Conservation (phyloP, 1,139 yeast genomes). For the Debaryomycetaceae sp. region DNA sequence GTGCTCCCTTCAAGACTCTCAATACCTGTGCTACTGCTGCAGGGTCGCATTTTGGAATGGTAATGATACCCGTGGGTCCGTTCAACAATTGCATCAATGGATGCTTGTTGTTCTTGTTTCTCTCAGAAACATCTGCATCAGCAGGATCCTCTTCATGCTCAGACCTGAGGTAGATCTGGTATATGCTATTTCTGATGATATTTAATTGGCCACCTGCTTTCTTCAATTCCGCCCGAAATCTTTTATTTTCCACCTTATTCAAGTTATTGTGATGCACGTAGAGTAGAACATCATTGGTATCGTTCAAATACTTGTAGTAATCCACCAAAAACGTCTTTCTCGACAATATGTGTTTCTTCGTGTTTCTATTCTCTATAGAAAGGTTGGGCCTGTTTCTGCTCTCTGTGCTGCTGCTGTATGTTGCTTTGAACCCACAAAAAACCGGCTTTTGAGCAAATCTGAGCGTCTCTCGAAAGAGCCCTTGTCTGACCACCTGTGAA, state of each 20-base stretch:
- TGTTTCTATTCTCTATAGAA: slow-evolving; percentile 26
- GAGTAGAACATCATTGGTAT: slow-evolving; percentile 63
- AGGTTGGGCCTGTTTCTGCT: slow-evolving; percentile 5
- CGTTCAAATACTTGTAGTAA: slow-evolving; percentile 68
- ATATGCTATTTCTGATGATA: slow-evolving; percentile 63
- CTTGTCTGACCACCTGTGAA: not conserved
- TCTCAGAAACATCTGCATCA: slow-evolving; percentile 47
- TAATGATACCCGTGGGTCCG: slow-evolving; percentile 87
- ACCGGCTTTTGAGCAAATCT: slow-evolving; percentile 1
- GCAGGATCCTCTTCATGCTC: slow-evolving; percentile 75
- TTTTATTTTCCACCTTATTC: slow-evolving; percentile 62
- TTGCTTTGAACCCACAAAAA: slow-evolving; percentile 1
- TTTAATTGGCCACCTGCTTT: slow-evolving; percentile 65
- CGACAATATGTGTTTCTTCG: slow-evolving; percentile 52
- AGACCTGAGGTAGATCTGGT: slow-evolving; percentile 74
- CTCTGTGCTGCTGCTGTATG: slow-evolving; percentile 4
- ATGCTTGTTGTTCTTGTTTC: slow-evolving; percentile 47
- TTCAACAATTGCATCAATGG: slow-evolving; percentile 66
- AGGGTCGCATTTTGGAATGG: slow-evolving; percentile 72
- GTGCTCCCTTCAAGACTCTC: slow-evolving; percentile 57
- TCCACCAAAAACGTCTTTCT: slow-evolving; percentile 86
- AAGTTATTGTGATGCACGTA: slow-evolving; percentile 84
- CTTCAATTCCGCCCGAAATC: slow-evolving; percentile 58
- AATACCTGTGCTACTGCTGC: slow-evolving; percentile 56
- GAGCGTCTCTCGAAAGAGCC: not conserved